Percentiles rank a stretch among this genome's conserved stretches.
Evolutionary conservation across 768 basidiomycete genomes (phyloP).

Genomic region (Gloeopeniophorella convolvens): DNA sequence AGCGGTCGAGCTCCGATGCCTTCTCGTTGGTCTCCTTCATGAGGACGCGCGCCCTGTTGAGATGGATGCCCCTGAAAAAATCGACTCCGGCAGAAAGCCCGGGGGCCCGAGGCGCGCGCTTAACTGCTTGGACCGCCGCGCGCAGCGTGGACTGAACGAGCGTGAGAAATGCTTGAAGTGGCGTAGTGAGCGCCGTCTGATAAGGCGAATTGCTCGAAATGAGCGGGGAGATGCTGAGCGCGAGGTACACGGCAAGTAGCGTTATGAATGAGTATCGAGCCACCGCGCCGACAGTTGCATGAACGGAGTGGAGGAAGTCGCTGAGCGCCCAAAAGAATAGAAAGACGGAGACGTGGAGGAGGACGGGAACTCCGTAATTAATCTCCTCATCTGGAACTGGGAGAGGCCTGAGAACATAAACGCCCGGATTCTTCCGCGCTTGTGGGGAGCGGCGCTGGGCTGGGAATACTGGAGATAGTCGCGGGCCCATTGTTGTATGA

Average conservation of each 20-base stretch:
- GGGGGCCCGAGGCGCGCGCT: too few species aligned
- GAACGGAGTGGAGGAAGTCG: constrained; percentile 3
- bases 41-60: neutral
- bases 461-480: constrained; percentile 1
- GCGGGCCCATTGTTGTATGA: constrained; percentile 17
- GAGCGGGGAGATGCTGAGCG: constrained; percentile 10
- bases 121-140: too few species aligned
- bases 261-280: neutral
- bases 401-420: constrained; percentile 4
- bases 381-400: constrained; percentile 4
- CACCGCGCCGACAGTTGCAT: neutral
- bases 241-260: neutral
- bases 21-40: neutral
- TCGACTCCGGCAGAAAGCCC: neutral
- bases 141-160: neutral
- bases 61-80: neutral
- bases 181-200: constrained; percentile 9
- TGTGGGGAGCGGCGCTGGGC: constrained; percentile 1
- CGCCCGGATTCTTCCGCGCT: constrained; percentile 9
- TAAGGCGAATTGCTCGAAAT: constrained; percentile 8
- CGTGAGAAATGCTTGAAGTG: neutral
- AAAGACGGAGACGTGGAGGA: constrained; percentile 10
- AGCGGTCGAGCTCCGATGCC: constrained; percentile 1
- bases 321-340: constrained; percentile 12
- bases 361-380: constrained; percentile 6